Evolutionary conservation across 768 basidiomycete genomes (phyloP), one percentile per base, ranked within the genome.

Genomic region (Holtermannia corniformis): DNA sequence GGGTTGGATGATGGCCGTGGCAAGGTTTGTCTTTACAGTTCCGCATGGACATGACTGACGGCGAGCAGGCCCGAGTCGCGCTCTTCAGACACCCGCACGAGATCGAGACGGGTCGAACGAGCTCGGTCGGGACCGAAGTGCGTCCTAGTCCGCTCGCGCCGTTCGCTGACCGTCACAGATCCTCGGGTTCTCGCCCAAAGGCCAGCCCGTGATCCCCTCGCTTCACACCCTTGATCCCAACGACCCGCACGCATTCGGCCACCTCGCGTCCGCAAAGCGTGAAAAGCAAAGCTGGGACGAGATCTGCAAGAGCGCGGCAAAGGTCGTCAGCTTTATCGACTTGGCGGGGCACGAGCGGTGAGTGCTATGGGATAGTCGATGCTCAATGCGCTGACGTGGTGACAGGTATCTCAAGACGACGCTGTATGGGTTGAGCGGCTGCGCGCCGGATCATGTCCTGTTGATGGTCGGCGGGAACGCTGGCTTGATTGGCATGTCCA

Each of bases 11-110:
- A 61, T 27, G 58, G 58, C 10, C 51, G 64, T 41, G 71, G 55
- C 22, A 51, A 69, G 54, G 65, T 57, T 28, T 32, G 48, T 55
- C 40, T 11, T 23, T 55, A 47, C 40, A 26, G 41, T 53, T 5
- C 23, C 7, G 3, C 2, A 5, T 37, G 11, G 11, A 86, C 87
- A 23, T 76, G 85, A 70, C 86, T 85, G 1, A 32, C n/a, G n/a
- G n/a, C n/a, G n/a, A n/a, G n/a, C n/a, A 58, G 42, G 72, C 75
- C 0, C 85, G 93, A 49, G 85, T 96, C 3, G 82, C 84, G 3
- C 75, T 99, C 5, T 97, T 97, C 73, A 78, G 93, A 50, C 95
- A 99, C 70, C 95, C 96, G 70, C 95, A 99, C 65, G 95, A 99
- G 73, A 77, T 96, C 49, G 95, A 97, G 75, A 90, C 86, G 19